Conservation (phyloP, 345 rosid genomes). For the Draba incana region DNA sequence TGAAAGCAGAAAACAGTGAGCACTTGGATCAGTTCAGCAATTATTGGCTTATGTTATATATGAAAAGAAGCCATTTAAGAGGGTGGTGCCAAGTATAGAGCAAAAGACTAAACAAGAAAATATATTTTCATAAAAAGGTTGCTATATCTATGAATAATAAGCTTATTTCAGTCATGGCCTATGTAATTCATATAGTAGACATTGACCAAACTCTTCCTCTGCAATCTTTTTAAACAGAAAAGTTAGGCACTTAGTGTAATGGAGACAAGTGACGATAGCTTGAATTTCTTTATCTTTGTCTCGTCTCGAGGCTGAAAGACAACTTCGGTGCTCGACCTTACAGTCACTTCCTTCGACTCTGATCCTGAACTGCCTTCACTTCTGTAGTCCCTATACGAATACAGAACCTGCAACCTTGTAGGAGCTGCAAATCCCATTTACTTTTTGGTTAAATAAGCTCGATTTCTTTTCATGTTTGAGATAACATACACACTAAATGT, state of each 20-base stretch:
- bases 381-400: slow-evolving; percentile 77
- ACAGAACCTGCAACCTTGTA: slow-evolving; percentile 76
- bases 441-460: background rate
- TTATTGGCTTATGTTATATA: slow-evolving; percentile 41
- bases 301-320: slow-evolving; percentile 67
- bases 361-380: slow-evolving; percentile 71
- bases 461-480: background rate
- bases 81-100: background rate
- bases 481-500: background rate
- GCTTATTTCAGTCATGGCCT: background rate
- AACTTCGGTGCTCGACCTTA: slow-evolving; percentile 80
- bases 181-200: background rate
- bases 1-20: slow-evolving; percentile 62
- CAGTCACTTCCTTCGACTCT: slow-evolving; percentile 76
- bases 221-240: background rate
- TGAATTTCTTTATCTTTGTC: slow-evolving; percentile 63
- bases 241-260: slow-evolving; percentile 73
- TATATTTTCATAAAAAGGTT: background rate
- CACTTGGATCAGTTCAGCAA: slow-evolving; percentile 54
- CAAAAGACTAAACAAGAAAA: background rate
- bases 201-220: slow-evolving; percentile 11
- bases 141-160: background rate
- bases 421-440: slow-evolving; percentile 55
- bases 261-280: slow-evolving; percentile 72
- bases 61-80: too few relatives aligned